A percentile compares a stretch with the other conserved stretches of the same genome.
phyloP scores from a whole-genome alignment of 257 asterid species.

The Nemophila menziesii region DNA sequence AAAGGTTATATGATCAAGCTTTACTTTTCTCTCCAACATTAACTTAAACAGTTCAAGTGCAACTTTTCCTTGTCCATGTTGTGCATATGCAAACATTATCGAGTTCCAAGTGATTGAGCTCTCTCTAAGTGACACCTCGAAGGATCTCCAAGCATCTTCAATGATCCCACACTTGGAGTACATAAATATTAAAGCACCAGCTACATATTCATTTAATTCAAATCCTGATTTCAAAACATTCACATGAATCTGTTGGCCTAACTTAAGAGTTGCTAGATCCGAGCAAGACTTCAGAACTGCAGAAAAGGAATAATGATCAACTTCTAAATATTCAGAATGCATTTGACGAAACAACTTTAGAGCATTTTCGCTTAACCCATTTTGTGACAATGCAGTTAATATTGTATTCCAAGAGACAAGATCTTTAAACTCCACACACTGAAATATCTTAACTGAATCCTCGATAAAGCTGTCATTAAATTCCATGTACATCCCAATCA shows the following conservation, averaged over 20 bases:
- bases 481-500: constrained; percentile 60
- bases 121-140: constrained; percentile 41
- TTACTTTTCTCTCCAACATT: constrained; percentile 41
- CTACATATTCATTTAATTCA: constrained; percentile 48
- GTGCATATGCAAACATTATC: constrained; percentile 69
- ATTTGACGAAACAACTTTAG: constrained; percentile 41
- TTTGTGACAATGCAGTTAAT: constrained; percentile 69
- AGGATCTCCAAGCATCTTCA: constrained; percentile 55
- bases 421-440: constrained; percentile 34
- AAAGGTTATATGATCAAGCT: constrained; percentile 68
- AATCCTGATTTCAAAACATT: constrained; percentile 45
- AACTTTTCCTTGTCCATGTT: constrained; percentile 67
- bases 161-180: constrained; percentile 77
- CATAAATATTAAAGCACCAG: constrained; percentile 66
- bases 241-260: constrained; percentile 66
- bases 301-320: constrained; percentile 67
- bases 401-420: constrained; percentile 69
- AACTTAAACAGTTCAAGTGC: constrained; percentile 50
- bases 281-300: constrained; percentile 71
- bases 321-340: constrained; percentile 30
- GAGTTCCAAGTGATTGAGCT: constrained; percentile 81
- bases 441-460: constrained; percentile 44
- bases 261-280: constrained; percentile 60
- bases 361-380: constrained; percentile 52
- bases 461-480: constrained; percentile 31